Percentiles rank a stretch among this genome's conserved stretches.
phyloP scores from a whole-genome alignment of 805 yeast genomes.

The Yamadazyma endophytica region DNA sequence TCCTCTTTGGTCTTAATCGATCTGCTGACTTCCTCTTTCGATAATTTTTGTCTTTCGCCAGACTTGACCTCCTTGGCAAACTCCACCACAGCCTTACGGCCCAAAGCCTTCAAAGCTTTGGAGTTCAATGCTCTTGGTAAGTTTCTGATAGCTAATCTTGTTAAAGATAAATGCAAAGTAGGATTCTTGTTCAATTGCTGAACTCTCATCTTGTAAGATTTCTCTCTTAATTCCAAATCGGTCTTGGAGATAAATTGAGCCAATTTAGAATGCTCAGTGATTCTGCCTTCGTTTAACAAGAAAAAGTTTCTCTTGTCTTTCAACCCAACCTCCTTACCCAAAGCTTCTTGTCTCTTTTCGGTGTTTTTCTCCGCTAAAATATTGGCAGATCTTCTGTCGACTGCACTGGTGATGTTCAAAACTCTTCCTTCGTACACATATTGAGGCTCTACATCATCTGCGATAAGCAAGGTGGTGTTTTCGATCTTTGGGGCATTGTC shows the following conservation, averaged over 20 bases:
- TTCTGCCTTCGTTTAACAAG: conserved; percentile 90
- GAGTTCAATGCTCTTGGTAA: conserved; percentile 89
- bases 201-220: conserved; percentile 79
- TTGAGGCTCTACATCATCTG: conserved; percentile 87
- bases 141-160: conserved; percentile 92
- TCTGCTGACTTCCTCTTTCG: conserved; percentile 82
- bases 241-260: conserved; percentile 63
- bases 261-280: conserved; percentile 72
- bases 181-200: conserved; percentile 91
- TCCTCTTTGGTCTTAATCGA: conserved; percentile 65
- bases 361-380: conserved; percentile 70
- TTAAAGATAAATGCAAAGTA: conserved; percentile 84
- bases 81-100: conserved; percentile 89
- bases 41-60: conserved; percentile 72
- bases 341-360: conserved; percentile 61
- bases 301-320: conserved; percentile 82
- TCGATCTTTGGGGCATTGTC: conserved; percentile 71
- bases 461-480: conserved; percentile 64
- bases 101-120: conserved; percentile 84
- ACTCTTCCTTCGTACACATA: conserved; percentile 94
- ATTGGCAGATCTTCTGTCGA: conserved; percentile 79
- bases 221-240: conserved; percentile 84
- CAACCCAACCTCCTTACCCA: conserved; percentile 78
- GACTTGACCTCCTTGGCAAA: conserved; percentile 87
- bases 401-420: conserved; percentile 76